A percentile compares a stretch with the other conserved stretches of the same genome.
phyloP scores from a whole-genome alignment of 2,329 filamentous ascomycete genomes.

The Sarocladium strictum region DNA sequence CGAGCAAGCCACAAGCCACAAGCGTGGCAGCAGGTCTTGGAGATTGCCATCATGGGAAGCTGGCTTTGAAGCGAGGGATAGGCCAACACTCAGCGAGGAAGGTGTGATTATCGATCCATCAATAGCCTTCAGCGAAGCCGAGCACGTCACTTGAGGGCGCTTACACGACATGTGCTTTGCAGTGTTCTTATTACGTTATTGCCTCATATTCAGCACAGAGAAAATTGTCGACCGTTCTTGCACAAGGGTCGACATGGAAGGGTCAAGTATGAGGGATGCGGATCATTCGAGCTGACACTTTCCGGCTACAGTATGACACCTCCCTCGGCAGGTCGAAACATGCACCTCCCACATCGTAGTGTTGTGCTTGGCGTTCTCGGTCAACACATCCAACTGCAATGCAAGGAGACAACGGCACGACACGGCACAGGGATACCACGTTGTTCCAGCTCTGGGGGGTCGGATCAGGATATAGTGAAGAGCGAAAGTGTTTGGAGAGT shows the following conservation, averaged over 20 bases:
- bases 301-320: too few species aligned
- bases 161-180: not conserved
- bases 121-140: not conserved
- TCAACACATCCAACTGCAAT: not conserved
- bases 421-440: conserved; percentile 4
- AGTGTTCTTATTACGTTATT: not conserved
- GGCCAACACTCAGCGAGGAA: too few species aligned
- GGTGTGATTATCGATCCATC: not conserved
- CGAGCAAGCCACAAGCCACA: not conserved
- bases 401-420: not conserved
- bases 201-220: not conserved
- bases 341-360: not conserved
- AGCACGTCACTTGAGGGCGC: not conserved
- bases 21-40: not conserved
- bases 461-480: not conserved
- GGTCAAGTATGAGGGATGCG: too few species aligned
- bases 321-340: too few species aligned
- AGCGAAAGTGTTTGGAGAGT: not conserved
- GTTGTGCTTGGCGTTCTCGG: conserved; percentile 2
- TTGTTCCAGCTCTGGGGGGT: not conserved
- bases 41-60: not conserved
- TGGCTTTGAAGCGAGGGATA: not conserved
- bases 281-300: not conserved
- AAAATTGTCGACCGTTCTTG: too few species aligned
- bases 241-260: too few species aligned